Evolutionary conservation across 257 asterid genomes (phyloP), one percentile per base, ranked within the genome.

Genomic region (Nemophila menziesii): DNA sequence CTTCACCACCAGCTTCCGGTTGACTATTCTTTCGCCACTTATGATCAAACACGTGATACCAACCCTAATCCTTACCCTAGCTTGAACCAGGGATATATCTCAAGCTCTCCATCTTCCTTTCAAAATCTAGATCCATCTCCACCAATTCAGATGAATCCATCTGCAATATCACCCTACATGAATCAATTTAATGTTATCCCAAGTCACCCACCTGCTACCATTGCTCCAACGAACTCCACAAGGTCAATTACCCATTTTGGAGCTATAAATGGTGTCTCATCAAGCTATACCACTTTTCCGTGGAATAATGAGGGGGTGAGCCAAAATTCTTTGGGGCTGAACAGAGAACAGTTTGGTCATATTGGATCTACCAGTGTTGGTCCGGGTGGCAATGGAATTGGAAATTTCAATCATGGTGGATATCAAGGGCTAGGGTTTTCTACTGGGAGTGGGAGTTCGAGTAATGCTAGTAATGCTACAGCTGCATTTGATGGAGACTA

Each of bases 261-360:
- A 42, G 15, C 51, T 26, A 33, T 51, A 4, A 24, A 24, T 16
- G 51, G 52, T 62, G 18, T 43, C 6, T 43, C 63, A 3, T 49
- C 54, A 15, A 70, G 54, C 20, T 52, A 46, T 52, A 34, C 46
- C 1, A 49, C 44, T 33, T 60, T 56, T 8, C 22, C 26, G 20
- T 86, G 96, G 96, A 75, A 77, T 48, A 64, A 39, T n/a, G 92
- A 78, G 21, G 60, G 67, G 16, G 16, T 75, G 56, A 86, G 93
- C 12, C 59, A 89, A 49, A 93, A 86, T 42, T 86, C 81, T 44
- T 75, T 86, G 11, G 96, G 96, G 20, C 59, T 86, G 54, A 64
- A 77, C 0, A 76, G 71, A 14, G 80, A 68, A 29, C 81, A 71
- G 16, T 46, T 39, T 14, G 44, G 22, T 16, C 4, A 16, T n/a